Percentiles rank a stretch among this genome's conserved stretches.
Conservation (phyloP, 2,329 filamentous ascomycete species). For the Madurella fahalii region DNA sequence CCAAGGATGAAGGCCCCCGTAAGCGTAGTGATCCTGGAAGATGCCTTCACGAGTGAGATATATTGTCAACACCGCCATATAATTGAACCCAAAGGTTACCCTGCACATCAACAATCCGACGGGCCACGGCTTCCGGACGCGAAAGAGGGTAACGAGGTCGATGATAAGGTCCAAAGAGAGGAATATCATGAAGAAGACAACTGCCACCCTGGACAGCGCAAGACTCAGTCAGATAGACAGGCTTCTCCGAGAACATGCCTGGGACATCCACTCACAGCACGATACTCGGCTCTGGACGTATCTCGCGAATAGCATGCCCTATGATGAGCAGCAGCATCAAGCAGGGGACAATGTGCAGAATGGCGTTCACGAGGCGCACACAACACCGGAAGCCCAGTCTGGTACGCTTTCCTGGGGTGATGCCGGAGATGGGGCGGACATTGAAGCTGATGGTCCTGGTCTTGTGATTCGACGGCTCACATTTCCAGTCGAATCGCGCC, state of each 20-base stretch:
- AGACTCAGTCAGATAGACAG: no score
- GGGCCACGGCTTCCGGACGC: conserved; percentile 31
- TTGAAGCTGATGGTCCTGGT: conserved; percentile 6
- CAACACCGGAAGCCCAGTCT: neutral
- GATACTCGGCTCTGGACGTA: conserved; percentile 4
- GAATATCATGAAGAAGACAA: conserved; percentile 31
- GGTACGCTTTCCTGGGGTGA: neutral
- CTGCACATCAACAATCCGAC: conserved; percentile 33
- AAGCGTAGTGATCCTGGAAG: no score
- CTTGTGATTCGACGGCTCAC: conserved; percentile 6
- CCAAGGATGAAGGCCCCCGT: no score
- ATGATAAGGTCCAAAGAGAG: conserved; percentile 34
- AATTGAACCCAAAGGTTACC: conserved; percentile 30
- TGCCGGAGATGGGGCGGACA: neutral
- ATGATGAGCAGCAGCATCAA: conserved; percentile 21
- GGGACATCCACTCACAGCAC: conserved; percentile 9
- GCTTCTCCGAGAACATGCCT: no score
- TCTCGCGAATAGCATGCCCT: conserved; percentile 10
- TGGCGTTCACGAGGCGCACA: conserved; percentile 16
- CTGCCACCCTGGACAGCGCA: conserved; percentile 24
- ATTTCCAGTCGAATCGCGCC: conserved; percentile 16
- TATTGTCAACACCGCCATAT: conserved; percentile 35
- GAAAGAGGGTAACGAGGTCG: conserved; percentile 34
- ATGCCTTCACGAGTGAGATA: conserved; percentile 20
- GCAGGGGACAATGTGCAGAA: conserved; percentile 19